These are phyloP conservation scores for Xylaria sp. DNA, from an alignment of 2,329 filamentous ascomycete species.

Conservation along the genomic window DNA sequence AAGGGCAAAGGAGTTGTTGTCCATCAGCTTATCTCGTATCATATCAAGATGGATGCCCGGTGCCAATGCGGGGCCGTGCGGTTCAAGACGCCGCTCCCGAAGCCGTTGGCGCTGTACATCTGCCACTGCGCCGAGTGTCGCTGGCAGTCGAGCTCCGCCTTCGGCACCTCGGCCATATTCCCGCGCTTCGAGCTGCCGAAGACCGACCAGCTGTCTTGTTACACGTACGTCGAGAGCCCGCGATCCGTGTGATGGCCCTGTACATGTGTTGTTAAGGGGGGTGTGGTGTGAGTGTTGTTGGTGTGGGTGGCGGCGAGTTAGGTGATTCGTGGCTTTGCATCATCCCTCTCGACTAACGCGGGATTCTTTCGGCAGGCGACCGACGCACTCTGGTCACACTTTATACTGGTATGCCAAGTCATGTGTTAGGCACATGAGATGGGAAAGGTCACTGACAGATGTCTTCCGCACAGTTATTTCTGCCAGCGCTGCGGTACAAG, in stretches of 20 bases:
- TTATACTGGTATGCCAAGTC: conserved; percentile 63
- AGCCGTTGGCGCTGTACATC: conserved; percentile 74
- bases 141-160: conserved; percentile 72
- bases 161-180: conserved; percentile 76
- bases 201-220: conserved; percentile 62
- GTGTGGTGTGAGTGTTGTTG: neutral
- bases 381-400: conserved; percentile 65
- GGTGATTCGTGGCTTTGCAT: neutral
- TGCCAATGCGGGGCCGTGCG: conserved; percentile 73
- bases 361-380: conserved; percentile 56
- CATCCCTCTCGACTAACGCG: conserved; percentile 17
- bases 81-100: conserved; percentile 70
- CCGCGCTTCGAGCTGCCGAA: conserved; percentile 70
- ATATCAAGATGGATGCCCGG: conserved; percentile 61
- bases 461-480: conserved; percentile 63
- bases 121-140: conserved; percentile 77
- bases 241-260: neutral
- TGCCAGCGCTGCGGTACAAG: conserved; percentile 74
- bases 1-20: neutral
- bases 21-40: neutral
- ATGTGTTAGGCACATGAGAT: neutral
- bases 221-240: conserved; percentile 57
- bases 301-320: neutral
- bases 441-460: conserved; percentile 7
- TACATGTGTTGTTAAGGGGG: neutral